Conservation (phyloP, 768 basidiomycete genomes). For the Suillus spraguei region DNA sequence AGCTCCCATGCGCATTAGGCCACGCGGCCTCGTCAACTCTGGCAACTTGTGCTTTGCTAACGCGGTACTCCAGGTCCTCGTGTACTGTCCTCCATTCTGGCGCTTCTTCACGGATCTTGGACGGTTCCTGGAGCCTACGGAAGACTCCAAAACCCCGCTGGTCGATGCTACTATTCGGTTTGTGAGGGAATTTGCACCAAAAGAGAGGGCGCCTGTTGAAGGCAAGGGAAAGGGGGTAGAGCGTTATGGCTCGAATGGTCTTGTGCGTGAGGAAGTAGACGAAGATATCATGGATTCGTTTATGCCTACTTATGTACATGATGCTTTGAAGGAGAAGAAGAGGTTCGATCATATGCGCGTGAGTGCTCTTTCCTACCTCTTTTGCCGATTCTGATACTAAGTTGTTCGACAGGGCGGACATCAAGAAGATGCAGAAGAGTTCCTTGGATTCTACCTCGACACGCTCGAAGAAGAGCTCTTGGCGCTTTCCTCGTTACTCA, state of each 20-base stretch:
- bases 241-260: constrained; percentile 21
- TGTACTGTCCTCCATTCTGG: constrained; percentile 89
- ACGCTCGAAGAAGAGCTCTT: constrained; percentile 92
- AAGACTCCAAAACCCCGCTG: constrained; percentile 47
- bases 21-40: constrained; percentile 87
- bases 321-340: constrained; percentile 86
- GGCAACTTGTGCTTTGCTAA: constrained; percentile 99
- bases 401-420: constrained; percentile 68
- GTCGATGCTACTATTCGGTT: constrained; percentile 66
- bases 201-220: constrained; percentile 22
- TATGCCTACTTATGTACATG: constrained; percentile 84
- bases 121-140: constrained; percentile 43
- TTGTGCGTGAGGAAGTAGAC: constrained; percentile 41
- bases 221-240: constrained; percentile 44
- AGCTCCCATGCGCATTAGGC: constrained; percentile 43
- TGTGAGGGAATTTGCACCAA: constrained; percentile 58
- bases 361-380: constrained; percentile 30
- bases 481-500: constrained; percentile 56
- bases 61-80: constrained; percentile 86
- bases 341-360: constrained; percentile 93
- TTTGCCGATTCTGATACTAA: constrained; percentile 10
- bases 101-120: constrained; percentile 75
- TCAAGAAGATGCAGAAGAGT: constrained; percentile 99
- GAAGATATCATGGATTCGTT: constrained; percentile 67
- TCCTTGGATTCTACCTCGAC: constrained; percentile 96